Percentiles rank a stretch among this genome's conserved stretches.
phyloP scores from a whole-genome alignment of 1,284 basidiomycete species.

The Neonothopanus nambi region DNA sequence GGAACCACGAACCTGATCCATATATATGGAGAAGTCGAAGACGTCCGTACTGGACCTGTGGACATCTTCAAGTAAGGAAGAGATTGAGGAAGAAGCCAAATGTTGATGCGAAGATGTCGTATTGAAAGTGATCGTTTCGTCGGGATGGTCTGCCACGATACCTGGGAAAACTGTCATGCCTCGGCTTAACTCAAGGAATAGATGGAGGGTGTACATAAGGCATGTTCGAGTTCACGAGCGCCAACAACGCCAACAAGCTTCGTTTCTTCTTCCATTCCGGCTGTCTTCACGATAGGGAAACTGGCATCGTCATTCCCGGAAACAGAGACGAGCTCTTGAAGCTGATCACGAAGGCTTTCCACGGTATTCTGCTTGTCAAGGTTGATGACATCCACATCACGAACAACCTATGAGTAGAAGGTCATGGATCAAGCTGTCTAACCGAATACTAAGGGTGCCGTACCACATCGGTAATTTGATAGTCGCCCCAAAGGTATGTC shows the following conservation, averaged over 20 bases:
- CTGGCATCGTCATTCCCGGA: constrained; percentile 80
- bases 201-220: constrained; percentile 63
- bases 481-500: constrained; percentile 83
- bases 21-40: constrained; percentile 86
- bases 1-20: constrained; percentile 71
- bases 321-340: constrained; percentile 52
- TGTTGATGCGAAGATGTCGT: constrained; percentile 41
- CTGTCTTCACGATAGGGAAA: constrained; percentile 77
- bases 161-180: constrained; percentile 41
- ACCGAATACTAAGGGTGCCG: constrained; percentile 27
- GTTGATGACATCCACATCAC: constrained; percentile 65
- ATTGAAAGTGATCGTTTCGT: constrained; percentile 68
- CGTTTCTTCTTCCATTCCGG: constrained; percentile 39
- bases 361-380: constrained; percentile 74
- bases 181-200: constrained; percentile 14
- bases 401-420: constrained; percentile 48
- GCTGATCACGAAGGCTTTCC: constrained; percentile 64
- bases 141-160: constrained; percentile 74
- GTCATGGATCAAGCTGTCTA: too few species aligned
- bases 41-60: constrained; percentile 47
- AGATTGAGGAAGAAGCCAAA: constrained; percentile 53
- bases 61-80: constrained; percentile 54
- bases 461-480: constrained; percentile 77
- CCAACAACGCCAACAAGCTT: constrained; percentile 93
- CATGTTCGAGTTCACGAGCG: constrained; percentile 91